phyloP scores from a whole-genome alignment of 192 early-diverging fungal species.

The Gaertneriomyces sp. region DNA sequence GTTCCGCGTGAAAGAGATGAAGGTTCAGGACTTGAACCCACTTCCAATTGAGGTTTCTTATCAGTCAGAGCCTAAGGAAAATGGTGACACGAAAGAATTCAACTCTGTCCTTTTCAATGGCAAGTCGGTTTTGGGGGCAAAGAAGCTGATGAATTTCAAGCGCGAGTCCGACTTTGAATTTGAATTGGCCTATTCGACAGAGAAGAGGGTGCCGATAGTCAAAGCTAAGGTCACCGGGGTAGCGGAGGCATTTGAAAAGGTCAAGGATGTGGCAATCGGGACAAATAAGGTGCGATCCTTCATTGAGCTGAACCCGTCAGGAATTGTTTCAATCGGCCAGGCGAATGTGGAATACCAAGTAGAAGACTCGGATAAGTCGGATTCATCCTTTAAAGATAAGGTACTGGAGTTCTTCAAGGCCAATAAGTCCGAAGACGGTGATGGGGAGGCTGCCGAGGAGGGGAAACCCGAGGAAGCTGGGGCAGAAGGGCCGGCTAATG shows the following conservation, averaged over 20 bases:
- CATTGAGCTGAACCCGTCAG: constrained; percentile 77
- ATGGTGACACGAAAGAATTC: constrained; percentile 29
- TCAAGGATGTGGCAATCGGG: constrained; percentile 42
- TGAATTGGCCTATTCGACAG: constrained; percentile 50
- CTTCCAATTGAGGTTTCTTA: constrained; percentile 67
- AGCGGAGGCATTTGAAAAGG: constrained; percentile 60
- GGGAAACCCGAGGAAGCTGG: constrained; percentile 29
- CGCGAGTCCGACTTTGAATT: constrained; percentile 78
- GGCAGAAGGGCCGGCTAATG: constrained; percentile 14
- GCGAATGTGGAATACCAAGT: constrained; percentile 53
- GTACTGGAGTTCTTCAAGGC: constrained; percentile 48
- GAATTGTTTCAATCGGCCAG: constrained; percentile 65
- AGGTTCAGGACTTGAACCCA: constrained; percentile 76
- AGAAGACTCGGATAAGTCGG: constrained; percentile 35
- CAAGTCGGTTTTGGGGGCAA: constrained; percentile 67
- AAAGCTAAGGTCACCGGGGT: constrained; percentile 67
- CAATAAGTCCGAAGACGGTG: constrained; percentile 37
- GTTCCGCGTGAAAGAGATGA: constrained; percentile 84
- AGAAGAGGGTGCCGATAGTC: constrained; percentile 46
- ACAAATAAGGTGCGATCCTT: constrained; percentile 81
- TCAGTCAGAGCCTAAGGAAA: constrained; percentile 39
- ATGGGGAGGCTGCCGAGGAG: constrained; percentile 23
- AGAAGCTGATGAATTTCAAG: constrained; percentile 84
- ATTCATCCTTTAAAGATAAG: constrained; percentile 31
- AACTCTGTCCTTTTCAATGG: constrained; percentile 60